phyloP scores from a whole-genome alignment of 2,329 filamentous ascomycete species.

The Penicillium fuscoglaucum region DNA sequence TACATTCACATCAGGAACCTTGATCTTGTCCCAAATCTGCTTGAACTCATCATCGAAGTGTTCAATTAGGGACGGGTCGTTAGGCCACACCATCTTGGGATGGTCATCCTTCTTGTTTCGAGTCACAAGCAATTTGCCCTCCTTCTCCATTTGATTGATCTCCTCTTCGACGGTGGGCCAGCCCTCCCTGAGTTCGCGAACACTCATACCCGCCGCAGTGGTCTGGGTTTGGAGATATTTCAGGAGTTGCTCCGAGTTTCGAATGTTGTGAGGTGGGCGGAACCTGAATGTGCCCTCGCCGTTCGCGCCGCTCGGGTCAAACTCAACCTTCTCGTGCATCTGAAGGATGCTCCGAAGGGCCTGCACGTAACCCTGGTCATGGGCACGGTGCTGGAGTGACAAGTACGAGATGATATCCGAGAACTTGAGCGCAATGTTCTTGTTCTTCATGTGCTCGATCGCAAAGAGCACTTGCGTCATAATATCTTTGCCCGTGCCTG shows the following conservation, averaged over 20 bases:
- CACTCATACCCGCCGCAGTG: constrained; percentile 75
- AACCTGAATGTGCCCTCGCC: constrained; percentile 79
- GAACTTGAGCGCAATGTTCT: constrained; percentile 67
- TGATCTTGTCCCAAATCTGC: constrained; percentile 77
- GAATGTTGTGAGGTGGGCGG: constrained; percentile 80
- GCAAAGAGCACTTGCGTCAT: constrained; percentile 87
- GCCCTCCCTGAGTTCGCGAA: constrained; percentile 93
- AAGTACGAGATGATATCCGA: constrained; percentile 78
- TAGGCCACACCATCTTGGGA: constrained; percentile 82
- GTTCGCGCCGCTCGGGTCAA: constrained; percentile 58
- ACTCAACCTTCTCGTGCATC: constrained; percentile 63
- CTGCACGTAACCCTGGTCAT: constrained; percentile 59
- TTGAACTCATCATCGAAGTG: constrained; percentile 80
- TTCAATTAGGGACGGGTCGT: constrained; percentile 76
- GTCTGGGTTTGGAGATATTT: constrained; percentile 77
- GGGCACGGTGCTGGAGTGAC: constrained; percentile 64
- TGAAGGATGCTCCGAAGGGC: constrained; percentile 68
- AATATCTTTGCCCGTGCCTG: constrained; percentile 74
- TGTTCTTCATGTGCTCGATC: constrained; percentile 75
- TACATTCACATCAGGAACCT: constrained; percentile 72
- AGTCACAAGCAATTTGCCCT: constrained; percentile 79
- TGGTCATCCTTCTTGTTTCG: constrained; percentile 90
- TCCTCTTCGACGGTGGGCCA: constrained; percentile 83
- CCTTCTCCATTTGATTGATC: constrained; percentile 73
- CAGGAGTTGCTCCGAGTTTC: constrained; percentile 73